phyloP scores from a whole-genome alignment of 352 stramenopile genomes.

The Phytophthora pluvialis region DNA sequence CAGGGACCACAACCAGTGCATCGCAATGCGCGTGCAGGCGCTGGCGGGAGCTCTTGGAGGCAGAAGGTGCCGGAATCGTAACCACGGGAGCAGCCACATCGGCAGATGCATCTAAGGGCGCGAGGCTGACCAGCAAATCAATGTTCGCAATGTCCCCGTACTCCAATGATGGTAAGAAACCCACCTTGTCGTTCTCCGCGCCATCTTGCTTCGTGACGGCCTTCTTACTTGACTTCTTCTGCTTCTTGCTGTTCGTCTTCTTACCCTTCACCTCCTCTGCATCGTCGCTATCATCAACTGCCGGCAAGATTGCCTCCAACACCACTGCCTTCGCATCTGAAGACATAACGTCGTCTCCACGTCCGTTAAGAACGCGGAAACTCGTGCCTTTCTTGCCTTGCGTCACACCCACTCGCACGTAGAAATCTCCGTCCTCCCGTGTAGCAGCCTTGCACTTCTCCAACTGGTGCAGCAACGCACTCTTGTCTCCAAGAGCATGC shows the following conservation, averaged over 20 bases:
- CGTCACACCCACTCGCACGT: constrained; percentile 42
- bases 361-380: constrained; percentile 40
- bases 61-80: constrained; percentile 39
- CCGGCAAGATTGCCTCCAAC: constrained; percentile 20
- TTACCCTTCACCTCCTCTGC: constrained; percentile 24
- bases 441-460: constrained; percentile 41
- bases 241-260: constrained; percentile 38
- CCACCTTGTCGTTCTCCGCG: constrained; percentile 21
- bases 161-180: constrained; percentile 50
- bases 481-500: constrained; percentile 16
- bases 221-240: constrained; percentile 46
- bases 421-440: constrained; percentile 26
- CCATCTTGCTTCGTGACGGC: constrained; percentile 32
- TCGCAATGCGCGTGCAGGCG: constrained; percentile 45
- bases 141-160: constrained; percentile 61
- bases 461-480: constrained; percentile 28
- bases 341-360: constrained; percentile 34
- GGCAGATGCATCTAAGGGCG: constrained; percentile 16
- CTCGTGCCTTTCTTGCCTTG: constrained; percentile 27
- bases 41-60: constrained; percentile 4
- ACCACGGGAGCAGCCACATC: constrained; percentile 34
- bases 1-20: constrained; percentile 46
- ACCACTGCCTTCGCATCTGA: constrained; percentile 6
- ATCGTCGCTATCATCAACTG: constrained; percentile 13
- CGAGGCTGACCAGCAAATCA: constrained; percentile 52